phyloP scores from a whole-genome alignment of 1,284 basidiomycete genomes.

The Rhodotorula sp. region DNA sequence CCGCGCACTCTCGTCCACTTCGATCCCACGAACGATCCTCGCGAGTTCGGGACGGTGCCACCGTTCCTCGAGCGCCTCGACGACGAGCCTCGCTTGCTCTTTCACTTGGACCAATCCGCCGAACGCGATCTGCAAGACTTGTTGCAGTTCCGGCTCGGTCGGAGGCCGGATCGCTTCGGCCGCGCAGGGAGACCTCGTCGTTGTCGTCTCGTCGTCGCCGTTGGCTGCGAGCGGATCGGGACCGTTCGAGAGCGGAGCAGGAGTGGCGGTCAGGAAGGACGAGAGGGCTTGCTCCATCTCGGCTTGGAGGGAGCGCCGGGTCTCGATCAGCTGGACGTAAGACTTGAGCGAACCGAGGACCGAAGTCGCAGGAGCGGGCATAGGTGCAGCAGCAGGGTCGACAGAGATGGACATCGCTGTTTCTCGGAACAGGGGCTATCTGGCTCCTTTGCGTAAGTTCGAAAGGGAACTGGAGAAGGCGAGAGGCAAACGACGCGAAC shows the following conservation, averaged over 20 bases:
- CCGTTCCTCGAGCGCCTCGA: neutral
- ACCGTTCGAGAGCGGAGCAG: conserved; percentile 1
- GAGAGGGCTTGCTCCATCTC: conserved; percentile 32
- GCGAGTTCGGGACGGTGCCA: conserved; percentile 12
- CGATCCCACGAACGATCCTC: conserved; percentile 17
- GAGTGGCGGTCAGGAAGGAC: conserved; percentile 26
- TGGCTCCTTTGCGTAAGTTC: neutral
- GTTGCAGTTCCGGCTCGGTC: conserved; percentile 22
- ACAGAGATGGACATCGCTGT: conserved; percentile 8
- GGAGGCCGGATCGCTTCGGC: conserved; percentile 29
- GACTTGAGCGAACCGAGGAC: conserved; percentile 21
- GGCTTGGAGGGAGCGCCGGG: conserved; percentile 23
- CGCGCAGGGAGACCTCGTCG: conserved; percentile 12
- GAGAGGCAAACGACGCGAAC: too few relatives aligned
- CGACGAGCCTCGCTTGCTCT: conserved; percentile 12
- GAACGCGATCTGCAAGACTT: conserved; percentile 32
- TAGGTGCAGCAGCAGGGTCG: neutral
- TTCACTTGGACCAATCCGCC: conserved; percentile 31
- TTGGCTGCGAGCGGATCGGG: conserved; percentile 3
- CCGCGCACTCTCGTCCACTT: conserved; percentile 25
- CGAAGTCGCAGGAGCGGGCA: neutral
- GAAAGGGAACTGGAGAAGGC: neutral
- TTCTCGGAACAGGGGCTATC: too few relatives aligned
- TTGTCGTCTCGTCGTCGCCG: neutral
- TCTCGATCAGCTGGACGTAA: conserved; percentile 16